Evolutionary conservation across 2,329 filamentous ascomycete species (phyloP), one percentile per base, ranked within the genome.

Genomic region (Neodidymelliopsis sp.): DNA sequence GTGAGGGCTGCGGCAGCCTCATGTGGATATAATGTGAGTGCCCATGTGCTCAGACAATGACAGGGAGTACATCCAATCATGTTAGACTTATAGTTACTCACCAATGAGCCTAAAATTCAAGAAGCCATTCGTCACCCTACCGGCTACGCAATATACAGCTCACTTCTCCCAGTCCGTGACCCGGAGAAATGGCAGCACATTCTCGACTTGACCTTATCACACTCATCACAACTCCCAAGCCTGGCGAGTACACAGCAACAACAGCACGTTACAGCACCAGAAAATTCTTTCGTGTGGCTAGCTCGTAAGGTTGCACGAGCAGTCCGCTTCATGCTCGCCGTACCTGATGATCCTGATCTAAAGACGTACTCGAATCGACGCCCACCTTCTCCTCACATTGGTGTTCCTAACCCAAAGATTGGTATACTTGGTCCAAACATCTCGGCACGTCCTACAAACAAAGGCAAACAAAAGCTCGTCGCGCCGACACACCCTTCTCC

Each of bases 311-410:
- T 37, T 2, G 48, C 49, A 30, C 57, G 42, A 35, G 39, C 57
- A 4, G 28, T 49, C 5, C 56, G 61, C 10, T 50, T 44, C 16
- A 20, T 62, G 6, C 49, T 65, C n/a, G 43, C 53, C 7, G 47
- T 49, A 13, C 54, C 60, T 2, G 47, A 45, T 2, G 42, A 56
- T 13, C 33, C 45, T 12, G 45, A 43, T 7, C 33, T 43, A 2
- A 59, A 59, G 18, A 55, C 53, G 6, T 37, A 37, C 22, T 56
- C 56, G n/a, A 42, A 18, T 8, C 47, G 39, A 6, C 25, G 54
- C 4, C 40, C 45, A 10, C 41, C 34, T 2, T 4, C 18, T 8
- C 11, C 15, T 22, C 3, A 13, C 12, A 11, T 7, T 18, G 5
- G 27, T 13, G 4, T 30, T 30, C 20, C 6, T n/a, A n/a, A 20